These are phyloP conservation scores for Kwoniella pini DNA, from an alignment of 768 basidiomycete species.

Conservation along the genomic window DNA sequence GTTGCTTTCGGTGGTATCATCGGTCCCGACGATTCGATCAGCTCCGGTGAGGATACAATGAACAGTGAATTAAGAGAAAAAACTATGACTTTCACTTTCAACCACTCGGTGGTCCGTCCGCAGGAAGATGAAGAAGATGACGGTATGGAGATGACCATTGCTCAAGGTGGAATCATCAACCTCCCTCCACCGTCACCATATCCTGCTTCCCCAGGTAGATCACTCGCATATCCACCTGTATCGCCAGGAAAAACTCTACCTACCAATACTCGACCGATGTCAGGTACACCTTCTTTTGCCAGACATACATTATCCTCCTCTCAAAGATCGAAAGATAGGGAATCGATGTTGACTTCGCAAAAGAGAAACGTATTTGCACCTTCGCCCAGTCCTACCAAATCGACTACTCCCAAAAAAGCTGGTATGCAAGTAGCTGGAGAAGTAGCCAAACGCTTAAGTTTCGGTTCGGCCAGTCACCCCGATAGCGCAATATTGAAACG, in stretches of 20 bases:
- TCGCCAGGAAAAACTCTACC: conserved; percentile 19
- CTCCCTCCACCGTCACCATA: conserved; percentile 18
- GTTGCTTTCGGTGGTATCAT: conserved; percentile 53
- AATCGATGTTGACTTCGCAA: conserved; percentile 18
- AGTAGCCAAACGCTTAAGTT: conserved; percentile 50
- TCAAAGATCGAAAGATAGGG: conserved; percentile 17
- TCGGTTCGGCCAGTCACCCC: conserved; percentile 32
- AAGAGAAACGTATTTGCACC: conserved; percentile 52
- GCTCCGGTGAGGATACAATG: conserved; percentile 28
- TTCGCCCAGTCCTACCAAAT: conserved; percentile 44
- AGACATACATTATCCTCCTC: conserved; percentile 43
- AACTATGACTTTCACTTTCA: conserved; percentile 49
- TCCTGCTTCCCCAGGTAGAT: neutral
- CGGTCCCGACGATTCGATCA: conserved; percentile 35
- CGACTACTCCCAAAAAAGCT: conserved; percentile 34
- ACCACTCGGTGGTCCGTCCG: conserved; percentile 13
- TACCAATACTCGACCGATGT: conserved; percentile 24
- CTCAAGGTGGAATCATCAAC: conserved; percentile 41
- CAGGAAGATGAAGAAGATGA: conserved; percentile 27
- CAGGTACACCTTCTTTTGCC: conserved; percentile 45
- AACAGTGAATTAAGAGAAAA: conserved; percentile 25
- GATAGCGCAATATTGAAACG: conserved; percentile 28
- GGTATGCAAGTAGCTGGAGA: conserved; percentile 49
- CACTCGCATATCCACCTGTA: conserved; percentile 3
- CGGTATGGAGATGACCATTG: conserved; percentile 51